Base-by-base conservation (phyloP, 1,139 yeast genomes). In the Kodamaea sp. region DNA sequence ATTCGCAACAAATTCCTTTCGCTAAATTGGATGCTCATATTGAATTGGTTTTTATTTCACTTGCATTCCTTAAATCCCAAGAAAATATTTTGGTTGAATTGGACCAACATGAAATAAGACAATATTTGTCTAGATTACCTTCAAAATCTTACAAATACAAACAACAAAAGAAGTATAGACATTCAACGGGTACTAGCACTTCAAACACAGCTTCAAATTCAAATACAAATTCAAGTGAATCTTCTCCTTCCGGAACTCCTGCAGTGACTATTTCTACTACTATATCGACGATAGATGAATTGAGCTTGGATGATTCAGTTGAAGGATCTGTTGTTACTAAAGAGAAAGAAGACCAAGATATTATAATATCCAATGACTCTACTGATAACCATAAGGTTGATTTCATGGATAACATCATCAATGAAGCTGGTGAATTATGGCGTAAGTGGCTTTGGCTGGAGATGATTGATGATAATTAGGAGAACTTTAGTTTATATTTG, bases 341-440 rank as follows among this genome's bases (percentile, higher is more conserved):
- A 10, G 23, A 36, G 15, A 39, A 36, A 4, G 15, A 33, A 10
- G 27, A 33, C 6, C 40, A 39, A 6, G 43, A 46, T 29, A 40
- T 46, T 45, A 42, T 68, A 53, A 48, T 70, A 36, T 62, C 76
- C 27, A 67, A 67, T 41, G 72, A 65, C 42, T 58, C 66, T 6
- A 46, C 48, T 10, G 54, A 54, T 39, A 60, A 58, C 39, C 68
- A 60, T 43, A 63, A 65, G 28, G 67, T 74, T 36, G 74, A 74
- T 49, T 87, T 81, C 54, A 78, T 83, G 58, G 90, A 84, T 52
- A 79, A 79, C 46, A 75, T 88, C 27, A 70, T 88, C 32, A 65
- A 67, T 37, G 95, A 84, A 58, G 90, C 95, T 2, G 95, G 95
- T 11, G 95, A 86, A 53, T 68, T 86, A 37, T 88, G 95, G 95